Evolutionary conservation across 257 asterid genomes (phyloP), one percentile per base, ranked within the genome.

Genomic region (Fraxinus cuspidata): DNA sequence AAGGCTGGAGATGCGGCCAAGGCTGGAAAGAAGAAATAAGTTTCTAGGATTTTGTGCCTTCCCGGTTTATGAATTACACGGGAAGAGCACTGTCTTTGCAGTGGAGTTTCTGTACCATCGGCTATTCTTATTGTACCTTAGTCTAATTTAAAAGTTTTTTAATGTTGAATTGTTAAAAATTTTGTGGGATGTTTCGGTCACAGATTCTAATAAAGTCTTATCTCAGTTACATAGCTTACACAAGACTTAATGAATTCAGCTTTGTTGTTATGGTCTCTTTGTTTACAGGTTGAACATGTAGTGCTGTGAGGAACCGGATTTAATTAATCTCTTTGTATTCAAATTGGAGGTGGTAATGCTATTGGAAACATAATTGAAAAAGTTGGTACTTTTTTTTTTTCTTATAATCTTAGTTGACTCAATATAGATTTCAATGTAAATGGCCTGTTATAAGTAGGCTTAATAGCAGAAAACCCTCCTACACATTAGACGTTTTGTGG

Each of bases 1-100:
- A 88, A 88, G 84, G 92, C 90, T 4, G 87, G 87, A 37, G 92
- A 86, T 28, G 90, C 89, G 58, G 91, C 89, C 27, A 88, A 87
- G 84, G 87, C 83, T 25, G 91, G 91, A 31, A 87, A 86, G 86
- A 88, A 88, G 90, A 88, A 84, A 85, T 88, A 77, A 80, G 81
- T 31, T 60, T 38, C 27, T 37, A 35, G 75, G 51, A 19, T 83
- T 35, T 44, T 69, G 73, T 60, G 74, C 51, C 8, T 65, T 40
- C 40, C 77, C 23, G 44, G 21, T 66, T 66, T 78, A 65, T 38
- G 74, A 81, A 53, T 19, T 64, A 51, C 5, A 13, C 28, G 28
- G 74, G 67, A 73, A 32, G 56, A 78, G 1, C 58, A 51, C 8
- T 51, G 3, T 51, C 25, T 51, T 18, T 51, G 63, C 23, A 4